Evolutionary conservation across 2,329 filamentous ascomycete genomes (phyloP).

Genomic region (Allantophomopsis cytisporea): DNA sequence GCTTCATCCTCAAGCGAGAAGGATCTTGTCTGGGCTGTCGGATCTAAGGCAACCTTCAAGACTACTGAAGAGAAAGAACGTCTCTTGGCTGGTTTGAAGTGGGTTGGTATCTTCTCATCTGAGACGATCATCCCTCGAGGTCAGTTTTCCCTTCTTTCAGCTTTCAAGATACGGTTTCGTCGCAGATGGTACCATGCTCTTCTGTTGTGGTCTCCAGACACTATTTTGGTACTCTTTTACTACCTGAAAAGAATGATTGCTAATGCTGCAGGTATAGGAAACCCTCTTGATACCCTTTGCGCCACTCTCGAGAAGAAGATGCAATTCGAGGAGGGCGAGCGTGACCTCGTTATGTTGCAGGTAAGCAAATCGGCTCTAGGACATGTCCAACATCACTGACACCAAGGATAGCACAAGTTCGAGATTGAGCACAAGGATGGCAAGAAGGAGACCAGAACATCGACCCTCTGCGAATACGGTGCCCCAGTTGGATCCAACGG

Average conservation of each 20-base stretch:
- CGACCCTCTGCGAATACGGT: constrained; percentile 75
- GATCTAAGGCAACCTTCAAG: constrained; percentile 61
- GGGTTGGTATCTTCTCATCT: constrained; percentile 54
- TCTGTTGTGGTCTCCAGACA: too few relatives aligned
- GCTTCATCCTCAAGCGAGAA: constrained; percentile 50
- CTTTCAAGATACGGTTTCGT: too few relatives aligned
- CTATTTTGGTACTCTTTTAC: too few relatives aligned
- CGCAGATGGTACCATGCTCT: too few relatives aligned
- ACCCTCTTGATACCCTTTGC: constrained; percentile 83
- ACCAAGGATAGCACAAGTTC: constrained; percentile 47
- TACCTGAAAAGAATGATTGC: too few relatives aligned
- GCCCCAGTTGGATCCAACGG: constrained; percentile 40
- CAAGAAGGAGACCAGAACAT: constrained; percentile 61
- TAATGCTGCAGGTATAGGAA: constrained; percentile 20
- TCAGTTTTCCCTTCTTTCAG: too few relatives aligned
- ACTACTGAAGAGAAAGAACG: constrained; percentile 53
- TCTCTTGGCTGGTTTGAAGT: constrained; percentile 59
- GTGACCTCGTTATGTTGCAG: constrained; percentile 70
- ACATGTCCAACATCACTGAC: too few relatives aligned
- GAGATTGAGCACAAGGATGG: constrained; percentile 75
- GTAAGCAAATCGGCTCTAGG: too few relatives aligned
- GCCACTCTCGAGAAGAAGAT: constrained; percentile 85
- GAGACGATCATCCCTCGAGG: constrained; percentile 56
- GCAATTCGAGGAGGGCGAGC: constrained; percentile 71
- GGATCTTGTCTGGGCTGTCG: constrained; percentile 61